Percentiles rank a stretch among this genome's conserved stretches.
These are phyloP conservation scores for Botrytis squamosa DNA, from an alignment of 2,329 filamentous ascomycete species.

Conservation along the genomic window DNA sequence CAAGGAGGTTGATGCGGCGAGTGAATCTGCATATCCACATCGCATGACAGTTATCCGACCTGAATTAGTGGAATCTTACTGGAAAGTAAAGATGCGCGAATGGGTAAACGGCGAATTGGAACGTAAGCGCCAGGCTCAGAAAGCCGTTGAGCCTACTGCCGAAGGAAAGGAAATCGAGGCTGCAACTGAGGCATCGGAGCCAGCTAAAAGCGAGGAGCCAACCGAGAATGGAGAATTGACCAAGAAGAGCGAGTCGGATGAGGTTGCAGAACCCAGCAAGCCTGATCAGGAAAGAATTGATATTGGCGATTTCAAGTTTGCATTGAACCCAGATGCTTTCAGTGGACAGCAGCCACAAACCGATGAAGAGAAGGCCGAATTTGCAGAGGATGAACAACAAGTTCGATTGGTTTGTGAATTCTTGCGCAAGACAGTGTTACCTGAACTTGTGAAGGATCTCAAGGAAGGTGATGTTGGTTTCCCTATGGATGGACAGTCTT, in stretches of 20 bases:
- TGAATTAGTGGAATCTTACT: conserved; percentile 85
- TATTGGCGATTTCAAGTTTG: conserved; percentile 80
- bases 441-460: conserved; percentile 82
- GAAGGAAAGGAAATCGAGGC: background rate
- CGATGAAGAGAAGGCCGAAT: conserved; percentile 82
- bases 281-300: conserved; percentile 65
- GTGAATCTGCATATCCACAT: conserved; percentile 68
- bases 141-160: conserved; percentile 21
- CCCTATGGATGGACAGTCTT: conserved; percentile 95
- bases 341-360: conserved; percentile 89
- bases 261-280: conserved; percentile 34
- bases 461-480: conserved; percentile 93
- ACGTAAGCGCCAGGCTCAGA: conserved; percentile 51
- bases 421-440: conserved; percentile 74
- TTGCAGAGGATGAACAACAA: conserved; percentile 80
- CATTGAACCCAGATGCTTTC: conserved; percentile 93
- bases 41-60: conserved; percentile 92
- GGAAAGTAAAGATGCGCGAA: conserved; percentile 81
- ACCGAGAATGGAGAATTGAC: background rate
- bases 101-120: conserved; percentile 81
- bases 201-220: conserved; percentile 7
- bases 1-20: conserved; percentile 37
- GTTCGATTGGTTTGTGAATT: conserved; percentile 82
- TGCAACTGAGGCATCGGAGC: conserved; percentile 6
- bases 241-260: background rate